phyloP scores from a whole-genome alignment of 345 rosid species.

The thale cress (Arabidopsis thaliana) region DNA sequence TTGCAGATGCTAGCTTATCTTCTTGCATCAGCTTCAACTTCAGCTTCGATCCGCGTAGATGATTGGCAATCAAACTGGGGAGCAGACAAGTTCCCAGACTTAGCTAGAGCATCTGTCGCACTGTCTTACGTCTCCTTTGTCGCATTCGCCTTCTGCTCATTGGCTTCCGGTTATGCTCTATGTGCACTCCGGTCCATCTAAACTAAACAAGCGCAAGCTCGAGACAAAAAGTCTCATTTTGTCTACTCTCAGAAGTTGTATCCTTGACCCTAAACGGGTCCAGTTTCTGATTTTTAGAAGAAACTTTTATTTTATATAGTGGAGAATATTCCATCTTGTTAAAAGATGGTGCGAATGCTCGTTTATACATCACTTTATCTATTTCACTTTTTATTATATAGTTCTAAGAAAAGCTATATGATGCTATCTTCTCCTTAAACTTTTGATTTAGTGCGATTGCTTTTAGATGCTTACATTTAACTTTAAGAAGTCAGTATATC shows the following conservation, averaged over 20 bases:
- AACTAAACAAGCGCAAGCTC: constrained; percentile 29
- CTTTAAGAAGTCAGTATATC: not conserved
- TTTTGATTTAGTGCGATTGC: not conserved
- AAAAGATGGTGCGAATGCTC: not conserved
- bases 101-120: constrained; percentile 76
- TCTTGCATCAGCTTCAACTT: constrained; percentile 81
- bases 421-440: not conserved
- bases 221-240: constrained; percentile 9
- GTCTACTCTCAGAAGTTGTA: not conserved
- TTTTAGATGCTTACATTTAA: not conserved
- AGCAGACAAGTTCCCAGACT: constrained; percentile 72
- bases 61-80: constrained; percentile 93
- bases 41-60: constrained; percentile 79
- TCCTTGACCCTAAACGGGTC: constrained; percentile 1
- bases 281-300: not conserved
- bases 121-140: constrained; percentile 69
- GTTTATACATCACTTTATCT: not conserved
- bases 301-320: not conserved
- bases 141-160: constrained; percentile 72
- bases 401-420: not conserved
- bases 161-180: constrained; percentile 70
- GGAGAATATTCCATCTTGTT: not conserved
- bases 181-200: constrained; percentile 55
- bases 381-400: not conserved
- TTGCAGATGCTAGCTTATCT: constrained; percentile 79